phyloP scores from a whole-genome alignment of 208 protist species.

The Angomonas deanei region DNA sequence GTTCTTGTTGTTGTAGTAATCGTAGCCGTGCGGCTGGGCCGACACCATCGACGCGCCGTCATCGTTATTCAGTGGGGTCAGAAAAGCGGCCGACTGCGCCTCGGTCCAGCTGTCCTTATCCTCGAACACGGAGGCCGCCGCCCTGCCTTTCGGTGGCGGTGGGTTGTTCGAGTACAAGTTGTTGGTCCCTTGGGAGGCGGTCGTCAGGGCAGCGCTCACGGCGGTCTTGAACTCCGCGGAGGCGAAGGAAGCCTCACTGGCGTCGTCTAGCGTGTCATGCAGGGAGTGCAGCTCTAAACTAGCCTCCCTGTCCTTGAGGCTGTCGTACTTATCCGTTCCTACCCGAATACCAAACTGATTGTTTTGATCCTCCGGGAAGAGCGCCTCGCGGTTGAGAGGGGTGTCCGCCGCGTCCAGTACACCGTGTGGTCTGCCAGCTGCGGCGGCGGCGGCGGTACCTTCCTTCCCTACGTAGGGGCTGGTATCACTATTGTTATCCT shows the following conservation, averaged over 20 bases:
- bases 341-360: slow-evolving; percentile 3
- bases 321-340: slow-evolving; percentile 15
- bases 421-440: not conserved
- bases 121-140: not conserved
- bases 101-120: not conserved
- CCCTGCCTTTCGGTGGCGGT: too few relatives aligned
- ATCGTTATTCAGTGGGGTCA: slow-evolving; percentile 12
- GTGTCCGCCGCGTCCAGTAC: not conserved
- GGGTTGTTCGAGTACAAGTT: too few relatives aligned
- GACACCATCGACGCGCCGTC: slow-evolving; percentile 4
- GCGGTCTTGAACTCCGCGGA: not conserved
- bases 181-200: not conserved
- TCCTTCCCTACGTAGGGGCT: not conserved
- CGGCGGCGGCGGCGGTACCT: not conserved
- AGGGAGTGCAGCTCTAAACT: slow-evolving; percentile 8
- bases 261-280: not conserved
- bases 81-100: slow-evolving; percentile 9
- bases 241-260: not conserved
- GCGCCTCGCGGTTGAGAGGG: slow-evolving; percentile 1
- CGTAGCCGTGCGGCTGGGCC: slow-evolving; percentile 11
- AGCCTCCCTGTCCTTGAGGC: not conserved
- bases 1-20: slow-evolving; percentile 9
- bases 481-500: not conserved
- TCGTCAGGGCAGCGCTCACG: not conserved
- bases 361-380: slow-evolving; percentile 13